Conservation (phyloP, 768 basidiomycete genomes). For the Suillus occidentalis region DNA sequence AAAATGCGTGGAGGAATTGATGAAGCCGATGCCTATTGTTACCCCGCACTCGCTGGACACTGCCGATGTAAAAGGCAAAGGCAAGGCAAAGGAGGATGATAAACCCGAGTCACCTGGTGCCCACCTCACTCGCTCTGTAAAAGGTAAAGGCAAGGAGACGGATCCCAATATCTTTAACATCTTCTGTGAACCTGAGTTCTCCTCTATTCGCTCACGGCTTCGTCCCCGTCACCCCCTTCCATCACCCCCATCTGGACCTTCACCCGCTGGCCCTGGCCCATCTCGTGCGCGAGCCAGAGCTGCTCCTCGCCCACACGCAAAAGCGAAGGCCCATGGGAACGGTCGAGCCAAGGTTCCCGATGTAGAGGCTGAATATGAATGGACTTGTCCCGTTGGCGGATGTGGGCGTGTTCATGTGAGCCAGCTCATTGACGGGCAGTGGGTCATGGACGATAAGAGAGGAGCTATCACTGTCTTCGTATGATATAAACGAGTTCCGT, state of each 20-base stretch:
- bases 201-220: constrained; percentile 54
- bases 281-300: constrained; percentile 8
- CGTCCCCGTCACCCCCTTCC: constrained; percentile 42
- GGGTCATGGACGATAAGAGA: constrained; percentile 55
- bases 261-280: constrained; percentile 6
- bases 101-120: not conserved
- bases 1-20: constrained; percentile 64
- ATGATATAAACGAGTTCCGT: constrained; percentile 20
- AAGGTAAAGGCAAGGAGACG: constrained; percentile 37
- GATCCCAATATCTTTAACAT: constrained; percentile 17
- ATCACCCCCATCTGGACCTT: constrained; percentile 10
- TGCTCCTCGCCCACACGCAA: constrained; percentile 8
- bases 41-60: constrained; percentile 5
- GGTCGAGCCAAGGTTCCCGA: constrained; percentile 35
- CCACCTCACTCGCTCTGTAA: not conserved
- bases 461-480: constrained; percentile 42
- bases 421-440: constrained; percentile 55
- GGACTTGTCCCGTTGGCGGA: constrained; percentile 62
- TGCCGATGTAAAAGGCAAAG: constrained; percentile 35
- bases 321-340: constrained; percentile 32
- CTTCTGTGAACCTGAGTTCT: constrained; percentile 25
- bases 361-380: constrained; percentile 53
- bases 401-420: constrained; percentile 59
- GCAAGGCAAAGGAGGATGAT: constrained; percentile 9
- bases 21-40: constrained; percentile 38